These are phyloP conservation scores for Xylariaceae sp. DNA, from an alignment of 2,329 filamentous ascomycete genomes.

Conservation along the genomic window DNA sequence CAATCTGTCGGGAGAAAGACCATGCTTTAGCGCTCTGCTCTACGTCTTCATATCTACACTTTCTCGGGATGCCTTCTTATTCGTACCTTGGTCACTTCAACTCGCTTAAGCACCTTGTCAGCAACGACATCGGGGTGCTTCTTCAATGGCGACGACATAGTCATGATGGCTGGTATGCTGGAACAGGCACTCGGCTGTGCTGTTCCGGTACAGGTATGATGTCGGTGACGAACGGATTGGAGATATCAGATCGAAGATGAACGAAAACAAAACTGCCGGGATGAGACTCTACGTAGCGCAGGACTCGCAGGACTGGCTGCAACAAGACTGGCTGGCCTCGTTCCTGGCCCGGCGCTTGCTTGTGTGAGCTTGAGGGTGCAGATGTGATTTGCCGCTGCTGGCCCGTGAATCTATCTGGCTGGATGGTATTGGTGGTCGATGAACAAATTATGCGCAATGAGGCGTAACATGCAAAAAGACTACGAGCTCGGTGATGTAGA, in stretches of 20 bases:
- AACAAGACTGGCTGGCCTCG: background rate
- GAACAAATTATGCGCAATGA: slow-evolving; percentile 6
- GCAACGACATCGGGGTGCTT: slow-evolving; percentile 59
- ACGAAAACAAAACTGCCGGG: slow-evolving; percentile 8
- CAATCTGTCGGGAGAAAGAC: slow-evolving; percentile 59
- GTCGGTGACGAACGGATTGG: slow-evolving; percentile 18
- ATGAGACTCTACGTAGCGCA: slow-evolving; percentile 20
- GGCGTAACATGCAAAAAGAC: slow-evolving; percentile 12
- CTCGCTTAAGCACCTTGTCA: slow-evolving; percentile 65
- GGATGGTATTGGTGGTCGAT: slow-evolving; percentile 9
- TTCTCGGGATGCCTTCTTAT: slow-evolving; percentile 8
- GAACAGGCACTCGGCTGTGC: slow-evolving; percentile 17
- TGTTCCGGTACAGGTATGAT: background rate
- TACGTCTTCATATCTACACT: background rate
- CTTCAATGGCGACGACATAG: slow-evolving; percentile 58
- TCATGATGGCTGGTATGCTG: slow-evolving; percentile 25
- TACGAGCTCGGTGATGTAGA: slow-evolving; percentile 4
- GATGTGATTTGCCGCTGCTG: slow-evolving; percentile 17
- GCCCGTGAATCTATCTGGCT: slow-evolving; percentile 21
- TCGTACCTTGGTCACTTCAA: slow-evolving; percentile 69
- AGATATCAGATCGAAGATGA: slow-evolving; percentile 21
- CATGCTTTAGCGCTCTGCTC: no score
- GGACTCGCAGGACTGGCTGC: slow-evolving; percentile 28
- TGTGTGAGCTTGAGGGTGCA: slow-evolving; percentile 21
- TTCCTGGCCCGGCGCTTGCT: slow-evolving; percentile 30